Percentiles rank a stretch among this genome's conserved stretches.
These are phyloP conservation scores for Debaryomycetaceae sp. DNA, from an alignment of 1,139 yeast species.

Conservation along the genomic window DNA sequence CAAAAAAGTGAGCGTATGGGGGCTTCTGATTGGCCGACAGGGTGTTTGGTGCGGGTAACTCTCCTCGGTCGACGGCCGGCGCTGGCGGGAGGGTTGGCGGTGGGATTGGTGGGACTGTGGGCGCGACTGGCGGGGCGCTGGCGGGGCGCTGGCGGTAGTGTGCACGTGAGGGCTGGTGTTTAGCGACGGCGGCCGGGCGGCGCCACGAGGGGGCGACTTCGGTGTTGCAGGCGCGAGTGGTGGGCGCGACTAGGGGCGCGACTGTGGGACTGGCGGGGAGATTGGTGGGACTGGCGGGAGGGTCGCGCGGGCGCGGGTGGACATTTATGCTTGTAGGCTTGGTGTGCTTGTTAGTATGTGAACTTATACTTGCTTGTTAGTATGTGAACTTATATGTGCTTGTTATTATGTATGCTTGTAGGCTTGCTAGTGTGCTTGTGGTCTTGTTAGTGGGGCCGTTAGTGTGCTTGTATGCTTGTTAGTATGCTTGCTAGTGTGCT, in stretches of 20 bases:
- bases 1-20: conserved; percentile 1
- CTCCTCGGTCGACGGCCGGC: not conserved
- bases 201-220: not conserved
- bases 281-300: not conserved
- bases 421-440: no score
- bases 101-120: no score
- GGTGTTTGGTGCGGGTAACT: not conserved
- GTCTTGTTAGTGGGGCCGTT: no score
- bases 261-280: not conserved
- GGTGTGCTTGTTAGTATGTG: no score
- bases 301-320: not conserved
- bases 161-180: no score
- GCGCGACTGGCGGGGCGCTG: not conserved
- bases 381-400: no score
- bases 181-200: not conserved
- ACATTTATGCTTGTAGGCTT: no score
- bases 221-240: not conserved
- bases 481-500: no score
- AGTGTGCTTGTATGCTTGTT: no score
- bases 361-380: no score
- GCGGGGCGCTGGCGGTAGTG: not conserved
- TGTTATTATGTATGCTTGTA: no score
- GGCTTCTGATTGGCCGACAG: conserved; percentile 4
- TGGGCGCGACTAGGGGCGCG: not conserved
- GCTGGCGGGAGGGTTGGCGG: not conserved